Evolutionary conservation across 371 early-diverging fungal species (phyloP), one percentile per base, ranked within the genome.

Genomic region (Globomyces sp.): DNA sequence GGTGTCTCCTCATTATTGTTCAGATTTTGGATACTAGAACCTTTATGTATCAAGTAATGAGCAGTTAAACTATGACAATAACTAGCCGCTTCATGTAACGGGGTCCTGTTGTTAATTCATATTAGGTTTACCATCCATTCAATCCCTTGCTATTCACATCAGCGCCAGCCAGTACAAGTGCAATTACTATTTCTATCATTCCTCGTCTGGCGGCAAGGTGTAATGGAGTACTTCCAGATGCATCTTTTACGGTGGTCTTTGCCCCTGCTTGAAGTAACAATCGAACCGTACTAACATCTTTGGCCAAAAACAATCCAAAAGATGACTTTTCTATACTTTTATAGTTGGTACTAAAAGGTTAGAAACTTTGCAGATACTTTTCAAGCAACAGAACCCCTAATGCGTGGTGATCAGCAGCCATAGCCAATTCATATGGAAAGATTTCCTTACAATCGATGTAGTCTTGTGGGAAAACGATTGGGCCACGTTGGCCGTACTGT

Each of bases 1-100:
- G 80, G 80, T 1, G 77, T 64, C 5, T 77, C 79, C 4, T 65
- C 70, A 24, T 74, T 68, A 58, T 81, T 82, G 58, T 80, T 81
- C 57, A 81, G 58, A 0, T 64, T 61, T 1, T 74, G 67, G 67
- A 80, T 77, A 24, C 24, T 24, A n/a, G 52, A 13, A 0, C 79
- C 64, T 79, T 79, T 51, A 2, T 11, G 4, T 5, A 42, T 2
- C 40, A 42, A 39, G 36, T 57, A 57, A 10, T 57, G 37, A 9
- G 41, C 36, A 8, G 40, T 36, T 5, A 40, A 11, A 9, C 8
- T 8, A 13, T 57, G 37, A 9, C 39, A 36, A 39, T 60, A 37
- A 42, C 71, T 60, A 39, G 74, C 44, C 9, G 78, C 76, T 57
- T 78, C 78, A 48, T 78, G 78, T 6, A 78, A 58, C 4, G 74